Evolutionary conservation across 1,284 basidiomycete genomes (phyloP).

Genomic region (Ceratobasidium sp.): DNA sequence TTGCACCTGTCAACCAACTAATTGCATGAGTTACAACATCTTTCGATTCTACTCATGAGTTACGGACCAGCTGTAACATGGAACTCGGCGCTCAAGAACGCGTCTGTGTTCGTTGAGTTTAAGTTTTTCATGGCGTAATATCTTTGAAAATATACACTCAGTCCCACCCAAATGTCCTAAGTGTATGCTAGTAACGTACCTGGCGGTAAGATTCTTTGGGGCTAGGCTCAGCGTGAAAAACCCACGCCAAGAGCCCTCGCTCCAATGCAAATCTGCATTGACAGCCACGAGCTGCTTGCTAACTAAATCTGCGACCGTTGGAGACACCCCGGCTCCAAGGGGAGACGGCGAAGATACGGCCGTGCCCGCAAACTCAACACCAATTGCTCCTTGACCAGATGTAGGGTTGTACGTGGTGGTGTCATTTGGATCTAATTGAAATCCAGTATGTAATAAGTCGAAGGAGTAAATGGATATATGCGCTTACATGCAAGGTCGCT

Average conservation of each 20-base stretch:
- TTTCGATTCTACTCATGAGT: neutral
- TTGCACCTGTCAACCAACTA: slow-evolving; percentile 58
- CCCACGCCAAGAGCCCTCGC: slow-evolving; percentile 72
- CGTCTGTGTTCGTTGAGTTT: slow-evolving; percentile 66
- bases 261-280: slow-evolving; percentile 73
- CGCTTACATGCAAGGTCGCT: slow-evolving; percentile 69
- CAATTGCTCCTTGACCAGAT: slow-evolving; percentile 69
- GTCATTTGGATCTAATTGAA: slow-evolving; percentile 63
- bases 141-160: neutral
- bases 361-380: slow-evolving; percentile 76
- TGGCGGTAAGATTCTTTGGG: slow-evolving; percentile 64
- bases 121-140: slow-evolving; percentile 70
- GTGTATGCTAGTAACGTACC: slow-evolving; percentile 56
- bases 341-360: slow-evolving; percentile 70
- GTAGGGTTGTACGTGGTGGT: slow-evolving; percentile 67
- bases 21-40: neutral
- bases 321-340: slow-evolving; percentile 64
- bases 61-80: slow-evolving; percentile 60
- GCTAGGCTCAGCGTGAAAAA: slow-evolving; percentile 71
- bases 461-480: neutral
- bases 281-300: slow-evolving; percentile 61
- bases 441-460: slow-evolving; percentile 16
- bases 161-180: too few species aligned
- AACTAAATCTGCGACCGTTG: slow-evolving; percentile 61
- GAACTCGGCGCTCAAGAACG: slow-evolving; percentile 65